phyloP scores from a whole-genome alignment of 225 moss, liverwort and hornwort species.

The Pleurozium schreberi region DNA sequence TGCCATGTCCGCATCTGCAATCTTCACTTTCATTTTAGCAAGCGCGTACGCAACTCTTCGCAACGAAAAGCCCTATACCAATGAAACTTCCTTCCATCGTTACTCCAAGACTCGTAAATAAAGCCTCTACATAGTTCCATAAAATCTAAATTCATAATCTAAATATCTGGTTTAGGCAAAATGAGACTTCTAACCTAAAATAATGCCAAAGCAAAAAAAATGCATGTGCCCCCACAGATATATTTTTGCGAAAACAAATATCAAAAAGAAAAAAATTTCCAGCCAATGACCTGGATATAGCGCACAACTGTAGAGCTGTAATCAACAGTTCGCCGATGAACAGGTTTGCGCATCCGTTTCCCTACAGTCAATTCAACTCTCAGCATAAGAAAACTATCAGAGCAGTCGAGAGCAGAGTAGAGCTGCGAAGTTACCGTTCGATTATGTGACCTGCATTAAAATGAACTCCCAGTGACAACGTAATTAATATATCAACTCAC shows the following conservation, averaged over 20 bases:
- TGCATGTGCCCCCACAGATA: neutral
- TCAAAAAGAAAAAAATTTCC: neutral
- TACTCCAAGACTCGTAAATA: neutral
- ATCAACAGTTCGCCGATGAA: conserved; percentile 91
- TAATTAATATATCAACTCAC: neutral
- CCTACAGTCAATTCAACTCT: conserved; percentile 25
- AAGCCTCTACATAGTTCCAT: neutral
- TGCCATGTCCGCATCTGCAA: conserved; percentile 92
- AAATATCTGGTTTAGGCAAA: neutral
- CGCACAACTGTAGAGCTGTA: conserved; percentile 91
- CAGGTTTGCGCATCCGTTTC: conserved; percentile 99
- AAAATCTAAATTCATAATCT: neutral
- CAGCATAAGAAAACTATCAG: neutral
- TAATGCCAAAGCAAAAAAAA: neutral
- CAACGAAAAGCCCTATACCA: conserved; percentile 9
- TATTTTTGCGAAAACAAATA: neutral
- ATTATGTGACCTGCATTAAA: conserved; percentile 12
- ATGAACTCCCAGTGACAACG: neutral
- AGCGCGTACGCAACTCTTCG: neutral
- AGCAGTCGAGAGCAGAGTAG: neutral
- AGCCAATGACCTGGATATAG: conserved; percentile 71
- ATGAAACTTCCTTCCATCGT: neutral
- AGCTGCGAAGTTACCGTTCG: conserved; percentile 12
- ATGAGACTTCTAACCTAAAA: neutral
- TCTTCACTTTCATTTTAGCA: conserved; percentile 1